Conservation (phyloP, 2,329 filamentous ascomycete species). For the Fusarium brevicatenulatum region DNA sequence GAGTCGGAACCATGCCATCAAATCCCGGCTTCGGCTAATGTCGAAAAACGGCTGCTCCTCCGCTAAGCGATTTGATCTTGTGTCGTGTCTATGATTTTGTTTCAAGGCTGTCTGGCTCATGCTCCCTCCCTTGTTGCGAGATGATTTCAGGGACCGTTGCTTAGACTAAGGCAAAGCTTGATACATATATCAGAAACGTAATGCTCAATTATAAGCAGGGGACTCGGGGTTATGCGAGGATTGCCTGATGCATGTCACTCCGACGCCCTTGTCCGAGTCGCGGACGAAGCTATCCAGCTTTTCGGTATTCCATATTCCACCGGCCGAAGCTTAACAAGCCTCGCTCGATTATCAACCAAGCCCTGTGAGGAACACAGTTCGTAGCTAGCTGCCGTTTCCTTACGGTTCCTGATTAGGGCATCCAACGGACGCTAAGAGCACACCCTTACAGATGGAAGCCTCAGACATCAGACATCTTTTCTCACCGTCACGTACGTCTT, state of each 20-base stretch:
- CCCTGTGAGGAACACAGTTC: not conserved
- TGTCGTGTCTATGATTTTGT: constrained; percentile 18
- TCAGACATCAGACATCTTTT: constrained; percentile 6
- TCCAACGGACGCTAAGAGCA: constrained; percentile 22
- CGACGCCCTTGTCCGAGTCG: constrained; percentile 1
- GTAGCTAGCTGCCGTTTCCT: constrained; percentile 18
- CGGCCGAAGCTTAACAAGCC: constrained; percentile 17
- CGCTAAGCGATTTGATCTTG: constrained; percentile 20
- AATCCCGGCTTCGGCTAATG: constrained; percentile 9
- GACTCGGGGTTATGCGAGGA: constrained; percentile 8
- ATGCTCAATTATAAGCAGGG: not conserved
- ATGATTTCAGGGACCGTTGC: constrained; percentile 5
- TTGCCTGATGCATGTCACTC: not conserved
- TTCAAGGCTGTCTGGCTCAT: constrained; percentile 27
- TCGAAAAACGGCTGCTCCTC: constrained; percentile 18
- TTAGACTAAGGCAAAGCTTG: not conserved
- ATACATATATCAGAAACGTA: not conserved
- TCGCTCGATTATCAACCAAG: constrained; percentile 4
- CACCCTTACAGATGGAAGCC: constrained; percentile 21
- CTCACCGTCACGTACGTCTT: constrained; percentile 29
- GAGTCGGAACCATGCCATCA: constrained; percentile 4
- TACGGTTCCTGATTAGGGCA: constrained; percentile 31
- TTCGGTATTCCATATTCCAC: not conserved
- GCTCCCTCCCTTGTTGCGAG: constrained; percentile 1
- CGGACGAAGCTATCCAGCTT: not conserved